Base-by-base conservation (phyloP, 2,329 filamentous ascomycete genomes). In the Microascus cirrosus region DNA sequence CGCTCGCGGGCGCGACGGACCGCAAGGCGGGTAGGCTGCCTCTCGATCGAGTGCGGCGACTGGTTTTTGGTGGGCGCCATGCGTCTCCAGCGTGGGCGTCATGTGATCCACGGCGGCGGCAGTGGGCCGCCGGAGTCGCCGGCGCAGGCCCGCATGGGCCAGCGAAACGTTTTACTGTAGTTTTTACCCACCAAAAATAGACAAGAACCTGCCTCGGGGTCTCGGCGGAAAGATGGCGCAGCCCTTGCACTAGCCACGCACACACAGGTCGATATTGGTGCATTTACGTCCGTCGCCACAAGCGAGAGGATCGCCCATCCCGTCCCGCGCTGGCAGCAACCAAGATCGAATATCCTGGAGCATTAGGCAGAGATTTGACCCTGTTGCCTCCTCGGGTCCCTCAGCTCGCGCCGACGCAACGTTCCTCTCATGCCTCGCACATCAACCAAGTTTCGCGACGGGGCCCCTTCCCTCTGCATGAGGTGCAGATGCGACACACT, bases 91-190 rank as follows among this genome's bases (percentile, higher is more conserved):
- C n/a, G 50, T 48, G 56, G 54, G 56, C 56, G 35, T 58, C 56
- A 58, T 58, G 56, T 58, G 56, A 58, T 24, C 35, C 7, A 22
- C 32, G 3, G 53, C 53, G 32, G 48, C 48, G 42, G 42, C 39
- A 54, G 51, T 32, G 12, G 36, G 3, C 50, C 22, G 32, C 22
- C 28, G 55, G 55, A 56, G 22, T 56, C 53, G 32, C 53, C 53
- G 32, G 32, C 20, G 53, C 53, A 36, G 20, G 55, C 15, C n/a
- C 34, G 34, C 55, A 53, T 22, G n/a, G 32, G n/a, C 32, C 53
- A 22, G 28, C 22, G 50, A 22, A 22, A 52, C 51, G 24, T 53
- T 32, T 12, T 15, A 3, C 15, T 36, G n/a, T n/a, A n/a, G n/a
- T 20, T 24, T 20, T n/a, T n/a, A n/a, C 53, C 53, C 39, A 45